Base-by-base conservation (phyloP, 257 asterid genomes). In the Osmanthus fragrans region DNA sequence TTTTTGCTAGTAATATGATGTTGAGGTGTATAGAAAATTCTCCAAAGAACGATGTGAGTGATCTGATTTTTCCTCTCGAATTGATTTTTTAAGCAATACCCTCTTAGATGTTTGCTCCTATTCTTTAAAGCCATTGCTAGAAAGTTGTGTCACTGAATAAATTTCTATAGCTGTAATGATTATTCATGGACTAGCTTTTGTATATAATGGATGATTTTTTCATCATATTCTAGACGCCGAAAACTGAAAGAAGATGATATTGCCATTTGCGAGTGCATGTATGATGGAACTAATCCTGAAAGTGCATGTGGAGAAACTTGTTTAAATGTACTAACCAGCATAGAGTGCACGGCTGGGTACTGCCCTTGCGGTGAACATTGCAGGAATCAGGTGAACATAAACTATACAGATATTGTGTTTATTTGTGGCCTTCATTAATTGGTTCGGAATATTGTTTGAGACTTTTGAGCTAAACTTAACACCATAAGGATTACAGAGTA, bases 271-370 rank as follows among this genome's bases (percentile, higher is more conserved):
- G 90, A 85, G 73, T 92, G 99, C 90, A 88, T 88, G 77, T 87
- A 87, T 84, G 86, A 88, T 77, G 81, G 77, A 74, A 66, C 65
- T 83, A 86, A 90, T 82, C 86, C 96, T 73, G 97, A 90, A 80
- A 91, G 92, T 86, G 91, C 97, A 64, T 94, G 99, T 84, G 97
- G 95, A 10, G 99, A 94, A 75, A 78, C 88, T 79, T 94, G 99
- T 82, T 85, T 92, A 91, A 94, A 94, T 87, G 88, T 86, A 12
- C 84, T 92, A 73, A 94, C 99, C 82, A 91, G 81, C 96, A 94
- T 95, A 39, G 99, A 94, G 80, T 94, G 99, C 89, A 91, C 95
- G 34, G 92, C 88, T 45, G 97, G 94, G 73, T 87, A 88, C 82
- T 92, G 97, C 76, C 95, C 91, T 54, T 94, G 97, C 75, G 76